Conservation (phyloP, 805 yeast genomes). For the Candida maesae region DNA sequence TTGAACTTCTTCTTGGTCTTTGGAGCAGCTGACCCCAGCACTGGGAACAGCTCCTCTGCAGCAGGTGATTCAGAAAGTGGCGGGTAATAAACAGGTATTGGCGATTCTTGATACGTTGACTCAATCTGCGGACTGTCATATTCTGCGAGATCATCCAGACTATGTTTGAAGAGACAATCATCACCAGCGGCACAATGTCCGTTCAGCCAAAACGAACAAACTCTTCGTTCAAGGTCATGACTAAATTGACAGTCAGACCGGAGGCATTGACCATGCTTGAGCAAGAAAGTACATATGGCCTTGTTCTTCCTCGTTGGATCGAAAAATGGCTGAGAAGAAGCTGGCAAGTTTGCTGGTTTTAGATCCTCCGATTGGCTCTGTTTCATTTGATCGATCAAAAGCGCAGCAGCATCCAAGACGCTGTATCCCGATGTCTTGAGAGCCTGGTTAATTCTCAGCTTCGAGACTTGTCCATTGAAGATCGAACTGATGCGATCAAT, state of each 20-base stretch:
- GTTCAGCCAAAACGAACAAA: conserved; percentile 45
- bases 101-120: conserved; percentile 2
- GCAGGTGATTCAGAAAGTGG: background rate
- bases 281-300: conserved; percentile 38
- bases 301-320: conserved; percentile 16
- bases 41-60: conserved; percentile 6
- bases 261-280: conserved; percentile 39
- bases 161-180: conserved; percentile 37
- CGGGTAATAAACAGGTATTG: conserved; percentile 5
- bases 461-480: conserved; percentile 31
- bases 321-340: conserved; percentile 11
- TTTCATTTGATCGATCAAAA: conserved; percentile 21
- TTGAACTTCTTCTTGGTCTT: conserved; percentile 2
- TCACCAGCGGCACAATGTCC: conserved; percentile 42
- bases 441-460: conserved; percentile 33
- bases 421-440: conserved; percentile 36
- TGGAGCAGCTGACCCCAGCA: conserved; percentile 3
- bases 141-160: conserved; percentile 14
- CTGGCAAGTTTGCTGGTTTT: background rate
- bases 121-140: background rate
- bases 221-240: conserved; percentile 39
- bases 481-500: conserved; percentile 33
- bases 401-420: conserved; percentile 26
- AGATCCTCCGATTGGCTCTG: conserved; percentile 1
- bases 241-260: conserved; percentile 43